These are phyloP conservation scores for Glycine soja DNA, from an alignment of 306 rosid genomes.

Conservation along the genomic window DNA sequence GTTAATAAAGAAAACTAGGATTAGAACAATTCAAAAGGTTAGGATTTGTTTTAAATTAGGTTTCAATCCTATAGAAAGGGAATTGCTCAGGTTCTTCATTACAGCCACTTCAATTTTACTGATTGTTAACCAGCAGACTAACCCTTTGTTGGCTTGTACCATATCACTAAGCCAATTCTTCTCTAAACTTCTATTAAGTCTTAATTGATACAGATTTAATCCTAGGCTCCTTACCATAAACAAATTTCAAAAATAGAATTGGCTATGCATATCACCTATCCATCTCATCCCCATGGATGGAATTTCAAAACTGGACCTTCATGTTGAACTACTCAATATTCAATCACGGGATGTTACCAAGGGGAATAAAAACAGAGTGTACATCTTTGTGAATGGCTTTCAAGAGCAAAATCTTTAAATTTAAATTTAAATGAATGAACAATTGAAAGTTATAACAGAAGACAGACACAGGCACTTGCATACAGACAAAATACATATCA, in stretches of 20 bases:
- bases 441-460: too few relatives aligned
- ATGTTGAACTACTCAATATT: background rate
- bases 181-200: background rate
- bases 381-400: background rate
- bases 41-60: too few relatives aligned
- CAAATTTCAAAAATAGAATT: background rate
- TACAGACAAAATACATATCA: too few relatives aligned
- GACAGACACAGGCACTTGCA: too few relatives aligned
- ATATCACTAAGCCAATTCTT: background rate
- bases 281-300: background rate
- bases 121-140: conserved; percentile 10
- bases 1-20: too few relatives aligned
- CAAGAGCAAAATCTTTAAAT: too few relatives aligned
- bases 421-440: too few relatives aligned
- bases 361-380: too few relatives aligned
- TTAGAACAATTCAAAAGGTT: too few relatives aligned
- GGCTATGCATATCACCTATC: background rate
- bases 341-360: too few relatives aligned
- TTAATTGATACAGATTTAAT: background rate
- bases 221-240: background rate
- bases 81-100: too few relatives aligned
- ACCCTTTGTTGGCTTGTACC: conserved; percentile 9
- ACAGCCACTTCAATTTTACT: background rate
- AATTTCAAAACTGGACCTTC: background rate
- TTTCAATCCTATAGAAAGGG: too few relatives aligned